Evolutionary conservation across 1,139 yeast species (phyloP), one percentile per base, ranked within the genome.

Genomic region (Zygosaccharomyces sapae): DNA sequence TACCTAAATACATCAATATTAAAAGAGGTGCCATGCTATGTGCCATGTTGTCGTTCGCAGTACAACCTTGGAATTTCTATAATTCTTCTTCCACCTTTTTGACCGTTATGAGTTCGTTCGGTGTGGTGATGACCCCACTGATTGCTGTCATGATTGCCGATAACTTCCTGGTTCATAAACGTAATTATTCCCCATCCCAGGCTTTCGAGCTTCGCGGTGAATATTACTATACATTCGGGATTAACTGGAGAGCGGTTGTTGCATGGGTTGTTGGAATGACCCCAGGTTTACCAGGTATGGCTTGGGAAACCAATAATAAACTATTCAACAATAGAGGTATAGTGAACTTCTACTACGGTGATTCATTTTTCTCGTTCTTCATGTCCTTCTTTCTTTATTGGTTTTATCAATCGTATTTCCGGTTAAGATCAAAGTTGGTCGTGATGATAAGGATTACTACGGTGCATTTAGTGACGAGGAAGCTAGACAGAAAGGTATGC

Each of bases 21-120:
- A 67, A 68, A 51, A 68, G 83, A 52, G 81, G 81, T 55, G 74
- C 79, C 8, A 50, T 72, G 5, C 51, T 74, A 13, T 67, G 74
- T 36, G 75, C 78, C 2, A 47, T 69, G 2, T 52, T 75, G 31
- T 69, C 75, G 20, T 69, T 75, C 65, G 71, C 74, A 34, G 63
- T 70, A 47, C 76, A 72, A 52, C 80, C 80, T 16, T 76, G 80
- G 80, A 68, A 69, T 43, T 71, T 75, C 49, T 71, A 72, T 52
- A 72, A 71, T 51, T 63, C 71, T 16, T 69, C 76, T 1, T 66
- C 75, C 4, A 65, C 71, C 7, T 74, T 76, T 55, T 60, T 73
- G 41, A 70, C 73, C 4, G 76, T 74, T 24, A 65, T 74, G 63
- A 66, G 74, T 45, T 70, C 77, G 1, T 62, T 70, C 57, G 72